These are phyloP conservation scores for Biscogniauxia marginata DNA, from an alignment of 2,329 filamentous ascomycete species.

Conservation along the genomic window DNA sequence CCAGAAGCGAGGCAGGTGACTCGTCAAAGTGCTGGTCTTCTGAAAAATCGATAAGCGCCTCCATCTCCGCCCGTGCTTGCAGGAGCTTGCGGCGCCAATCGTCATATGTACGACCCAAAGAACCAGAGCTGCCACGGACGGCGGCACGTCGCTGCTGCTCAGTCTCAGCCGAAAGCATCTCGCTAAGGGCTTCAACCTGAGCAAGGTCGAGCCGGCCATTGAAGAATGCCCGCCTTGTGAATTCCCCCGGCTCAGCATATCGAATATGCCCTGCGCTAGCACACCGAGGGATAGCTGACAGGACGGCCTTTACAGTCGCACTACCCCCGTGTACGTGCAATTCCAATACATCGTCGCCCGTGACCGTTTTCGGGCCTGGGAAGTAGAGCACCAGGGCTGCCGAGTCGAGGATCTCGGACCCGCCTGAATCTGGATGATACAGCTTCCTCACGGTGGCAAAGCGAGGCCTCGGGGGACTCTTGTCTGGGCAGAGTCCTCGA, in stretches of 20 bases:
- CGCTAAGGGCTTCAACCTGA: constrained; percentile 70
- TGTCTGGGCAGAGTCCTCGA: constrained; percentile 47
- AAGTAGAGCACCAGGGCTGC: constrained; percentile 82
- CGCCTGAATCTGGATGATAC: constrained; percentile 47
- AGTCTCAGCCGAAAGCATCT: constrained; percentile 68
- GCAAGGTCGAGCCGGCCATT: constrained; percentile 83
- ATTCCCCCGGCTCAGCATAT: constrained; percentile 93
- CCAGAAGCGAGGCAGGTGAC: constrained; percentile 68
- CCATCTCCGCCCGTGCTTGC: constrained; percentile 82
- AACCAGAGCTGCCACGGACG: constrained; percentile 71
- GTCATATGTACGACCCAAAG: constrained; percentile 75
- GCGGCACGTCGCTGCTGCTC: constrained; percentile 90
- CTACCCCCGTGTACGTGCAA: constrained; percentile 91
- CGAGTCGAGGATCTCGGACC: constrained; percentile 66
- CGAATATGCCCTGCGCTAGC: constrained; percentile 50
- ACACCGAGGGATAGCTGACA: constrained; percentile 69
- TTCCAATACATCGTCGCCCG: constrained; percentile 89
- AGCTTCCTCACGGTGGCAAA: constrained; percentile 74
- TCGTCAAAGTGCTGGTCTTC: constrained; percentile 98
- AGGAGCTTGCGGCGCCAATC: constrained; percentile 75
- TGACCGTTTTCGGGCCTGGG: constrained; percentile 76
- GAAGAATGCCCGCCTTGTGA: constrained; percentile 87
- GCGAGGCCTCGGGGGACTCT: constrained; percentile 45
- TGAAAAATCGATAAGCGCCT: constrained; percentile 94
- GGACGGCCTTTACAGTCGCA: constrained; percentile 83